Conservation (phyloP, 2,329 filamentous ascomycete genomes). For the Parastagonospora avenae region DNA sequence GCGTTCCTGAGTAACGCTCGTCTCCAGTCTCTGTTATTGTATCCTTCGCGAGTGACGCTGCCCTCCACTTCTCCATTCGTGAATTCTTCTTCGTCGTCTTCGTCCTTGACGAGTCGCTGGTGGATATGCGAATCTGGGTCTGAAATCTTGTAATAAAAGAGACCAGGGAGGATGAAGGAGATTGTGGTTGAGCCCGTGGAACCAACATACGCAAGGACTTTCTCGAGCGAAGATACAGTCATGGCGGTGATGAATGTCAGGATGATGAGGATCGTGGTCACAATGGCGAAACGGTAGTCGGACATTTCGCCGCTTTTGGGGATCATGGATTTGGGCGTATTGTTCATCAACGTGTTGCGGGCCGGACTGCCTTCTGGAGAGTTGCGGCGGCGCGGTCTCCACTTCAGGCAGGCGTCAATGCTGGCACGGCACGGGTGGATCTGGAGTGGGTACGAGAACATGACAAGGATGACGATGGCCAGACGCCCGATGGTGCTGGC, state of each 20-base stretch:
- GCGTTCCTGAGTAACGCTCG: conserved; percentile 69
- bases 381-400: conserved; percentile 66
- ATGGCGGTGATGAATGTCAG: conserved; percentile 87
- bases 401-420: conserved; percentile 89
- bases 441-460: conserved; percentile 95
- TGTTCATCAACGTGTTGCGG: conserved; percentile 53
- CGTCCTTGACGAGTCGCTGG: conserved; percentile 85
- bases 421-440: conserved; percentile 96
- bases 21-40: conserved; percentile 67
- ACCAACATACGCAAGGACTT: conserved; percentile 92
- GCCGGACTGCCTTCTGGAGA: conserved; percentile 48
- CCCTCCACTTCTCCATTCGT: conserved; percentile 60
- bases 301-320: conserved; percentile 65
- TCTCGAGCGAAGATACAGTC: conserved; percentile 86
- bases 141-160: conserved; percentile 99
- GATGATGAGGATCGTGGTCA: conserved; percentile 85
- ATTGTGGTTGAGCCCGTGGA: conserved; percentile 94
- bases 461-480: conserved; percentile 93
- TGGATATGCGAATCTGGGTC: conserved; percentile 85
- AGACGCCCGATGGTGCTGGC: conserved; percentile 91
- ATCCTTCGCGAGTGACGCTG: conserved; percentile 48
- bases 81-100: conserved; percentile 78
- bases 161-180: conserved; percentile 91
- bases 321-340: conserved; percentile 16
- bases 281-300: conserved; percentile 84